Evolutionary conservation across 352 stramenopile genomes (phyloP), one percentile per base, ranked within the genome.

Genomic region (Phytophthora chlamydospora): DNA sequence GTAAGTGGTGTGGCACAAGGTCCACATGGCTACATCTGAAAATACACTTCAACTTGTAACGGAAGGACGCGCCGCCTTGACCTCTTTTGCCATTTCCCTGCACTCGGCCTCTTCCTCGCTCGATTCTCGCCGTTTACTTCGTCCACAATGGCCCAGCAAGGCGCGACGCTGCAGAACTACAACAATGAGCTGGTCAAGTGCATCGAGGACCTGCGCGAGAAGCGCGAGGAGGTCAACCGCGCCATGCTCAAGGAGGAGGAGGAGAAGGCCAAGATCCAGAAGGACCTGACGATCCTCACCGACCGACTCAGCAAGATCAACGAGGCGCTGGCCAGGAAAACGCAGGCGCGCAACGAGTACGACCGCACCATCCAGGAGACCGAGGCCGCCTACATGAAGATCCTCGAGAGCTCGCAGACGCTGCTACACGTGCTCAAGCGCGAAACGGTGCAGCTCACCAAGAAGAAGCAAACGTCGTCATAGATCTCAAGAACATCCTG

Each of bases 121-220:
- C 11, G 33, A 16, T 51, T 27, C 13, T 46, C 16, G 39, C 42
- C 21, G 42, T 34, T 33, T 48, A 34, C 12, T 11, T 35, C 24
- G 19, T 2, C 16, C 40, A 29, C 32, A 5, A 91, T 94, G 90
- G 90, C 93, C 58, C 87, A 97, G 53, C 93, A 98, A 62, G 93
- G 93, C 33, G 90, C 91, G 60, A 97, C 91, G 51, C 84, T 98
- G 54, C 90, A 98, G 73, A 98, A 97, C 76, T 98, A 98, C 82
- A 98, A 98, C 76, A 98, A 98, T 78, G 91, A 98, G 70, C 79
- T 98, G 21, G 93, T 98, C 52, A 98, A 97, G 60, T 98, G 91
- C 73, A 98, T 98, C 61, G 93, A 98, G 60, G 92, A 98, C 60
- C 75, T 98, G 43, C 89, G 90, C 24, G 89, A 97, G 71, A 96